phyloP scores from a whole-genome alignment of 768 basidiomycete genomes.

The button mushroom (Agaricus bisporus) region DNA sequence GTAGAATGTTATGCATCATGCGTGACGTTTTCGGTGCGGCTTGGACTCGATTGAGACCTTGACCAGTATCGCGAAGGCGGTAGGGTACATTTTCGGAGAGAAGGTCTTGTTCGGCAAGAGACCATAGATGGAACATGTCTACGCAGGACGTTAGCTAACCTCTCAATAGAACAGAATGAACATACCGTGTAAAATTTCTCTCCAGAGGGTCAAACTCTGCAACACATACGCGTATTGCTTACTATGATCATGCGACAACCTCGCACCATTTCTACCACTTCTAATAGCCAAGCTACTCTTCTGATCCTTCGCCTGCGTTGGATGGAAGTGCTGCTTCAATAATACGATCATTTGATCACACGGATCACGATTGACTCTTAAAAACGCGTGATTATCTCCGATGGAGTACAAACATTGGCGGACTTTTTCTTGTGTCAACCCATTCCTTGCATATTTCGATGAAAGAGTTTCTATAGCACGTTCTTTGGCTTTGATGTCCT shows the following conservation, averaged over 20 bases:
- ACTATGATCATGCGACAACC: conserved; percentile 77
- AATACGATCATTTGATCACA: conserved; percentile 80
- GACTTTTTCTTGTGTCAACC: conserved; percentile 58
- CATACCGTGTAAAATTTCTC: conserved; percentile 77
- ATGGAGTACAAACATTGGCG: conserved; percentile 83
- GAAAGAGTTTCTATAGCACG: conserved; percentile 77
- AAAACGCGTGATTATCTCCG: conserved; percentile 86
- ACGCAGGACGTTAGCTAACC: background rate
- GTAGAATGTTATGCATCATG: conserved; percentile 83
- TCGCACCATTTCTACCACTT: conserved; percentile 73
- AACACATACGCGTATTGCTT: conserved; percentile 84
- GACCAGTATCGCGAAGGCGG: conserved; percentile 82
- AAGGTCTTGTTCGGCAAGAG: conserved; percentile 72
- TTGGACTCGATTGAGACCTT: conserved; percentile 88
- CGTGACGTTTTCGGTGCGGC: conserved; percentile 83
- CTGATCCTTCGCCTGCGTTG: conserved; percentile 57
- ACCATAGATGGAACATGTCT: conserved; percentile 92
- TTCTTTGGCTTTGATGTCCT: conserved; percentile 80
- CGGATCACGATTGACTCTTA: conserved; percentile 81
- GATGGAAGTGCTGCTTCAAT: conserved; percentile 72
- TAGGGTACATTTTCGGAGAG: conserved; percentile 72
- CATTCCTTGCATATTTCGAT: conserved; percentile 49
- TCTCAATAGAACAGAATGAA: background rate
- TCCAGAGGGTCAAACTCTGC: conserved; percentile 84
- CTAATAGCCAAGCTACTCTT: conserved; percentile 73